Evolutionary conservation across 768 basidiomycete genomes (phyloP).

Genomic region (Mycena venus): DNA sequence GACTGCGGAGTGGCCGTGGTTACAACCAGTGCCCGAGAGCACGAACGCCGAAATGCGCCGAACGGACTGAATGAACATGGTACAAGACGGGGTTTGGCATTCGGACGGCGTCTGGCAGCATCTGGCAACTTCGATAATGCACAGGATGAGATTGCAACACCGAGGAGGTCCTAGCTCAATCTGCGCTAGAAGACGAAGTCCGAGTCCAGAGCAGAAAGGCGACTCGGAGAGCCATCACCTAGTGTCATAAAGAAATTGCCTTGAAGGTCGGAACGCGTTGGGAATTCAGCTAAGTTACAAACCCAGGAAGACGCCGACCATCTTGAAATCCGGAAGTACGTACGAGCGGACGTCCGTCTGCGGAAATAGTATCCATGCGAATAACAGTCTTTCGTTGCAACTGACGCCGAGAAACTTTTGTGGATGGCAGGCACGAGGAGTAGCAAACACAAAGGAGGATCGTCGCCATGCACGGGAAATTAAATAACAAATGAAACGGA

Average conservation of each 20-base stretch:
- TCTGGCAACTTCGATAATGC: neutral
- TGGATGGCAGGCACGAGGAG: neutral
- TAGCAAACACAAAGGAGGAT: neutral
- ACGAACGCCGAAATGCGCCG: too few species aligned
- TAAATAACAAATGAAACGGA: conserved; percentile 3
- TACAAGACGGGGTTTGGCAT: too few species aligned
- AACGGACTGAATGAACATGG: neutral
- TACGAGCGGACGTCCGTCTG: conserved; percentile 8
- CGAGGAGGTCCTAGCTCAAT: neutral
- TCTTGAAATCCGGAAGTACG: conserved; percentile 18
- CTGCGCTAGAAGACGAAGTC: conserved; percentile 27
- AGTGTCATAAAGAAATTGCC: conserved; percentile 24
- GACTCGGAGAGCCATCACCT: conserved; percentile 4
- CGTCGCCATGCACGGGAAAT: neutral
- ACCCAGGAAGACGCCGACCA: neutral
- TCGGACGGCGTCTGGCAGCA: neutral
- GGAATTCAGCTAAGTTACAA: conserved; percentile 15
- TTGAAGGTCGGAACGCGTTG: conserved; percentile 18
- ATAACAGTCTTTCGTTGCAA: neutral
- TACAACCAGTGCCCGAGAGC: neutral
- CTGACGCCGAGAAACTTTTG: neutral
- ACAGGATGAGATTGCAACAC: neutral
- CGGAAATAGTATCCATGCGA: neutral
- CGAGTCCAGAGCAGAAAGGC: neutral
- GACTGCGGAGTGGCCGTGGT: neutral